Conservation (phyloP, 257 asterid species). For the Apocynum venetum region DNA sequence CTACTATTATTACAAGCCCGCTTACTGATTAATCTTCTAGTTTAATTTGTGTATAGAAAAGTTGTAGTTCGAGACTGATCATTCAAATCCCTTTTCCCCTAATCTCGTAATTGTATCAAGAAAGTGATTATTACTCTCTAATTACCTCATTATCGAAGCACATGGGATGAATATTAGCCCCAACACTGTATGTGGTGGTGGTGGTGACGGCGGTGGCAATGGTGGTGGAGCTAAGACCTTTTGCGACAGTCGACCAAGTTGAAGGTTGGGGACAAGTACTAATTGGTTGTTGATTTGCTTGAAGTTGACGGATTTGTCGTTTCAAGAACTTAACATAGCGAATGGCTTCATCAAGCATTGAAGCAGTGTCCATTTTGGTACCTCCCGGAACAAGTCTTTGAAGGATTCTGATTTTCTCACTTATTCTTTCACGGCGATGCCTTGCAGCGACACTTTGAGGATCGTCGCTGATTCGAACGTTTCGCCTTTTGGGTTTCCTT, state of each 20-base stretch:
- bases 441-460: constrained; percentile 94
- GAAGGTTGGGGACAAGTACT: constrained; percentile 9
- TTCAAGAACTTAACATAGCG: constrained; percentile 84
- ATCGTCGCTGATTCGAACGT: constrained; percentile 83
- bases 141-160: constrained; percentile 36
- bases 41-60: too few species aligned
- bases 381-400: constrained; percentile 92
- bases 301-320: constrained; percentile 64
- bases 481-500: constrained; percentile 58
- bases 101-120: too few species aligned
- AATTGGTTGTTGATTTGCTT: constrained; percentile 6
- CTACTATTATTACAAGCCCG: neutral
- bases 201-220: neutral
- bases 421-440: constrained; percentile 78
- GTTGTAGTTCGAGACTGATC: too few species aligned
- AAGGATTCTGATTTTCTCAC: constrained; percentile 69
- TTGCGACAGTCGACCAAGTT: constrained; percentile 28
- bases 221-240: constrained; percentile 7
- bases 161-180: constrained; percentile 27
- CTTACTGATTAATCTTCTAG: neutral
- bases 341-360: constrained; percentile 87
- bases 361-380: constrained; percentile 81
- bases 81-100: too few species aligned
- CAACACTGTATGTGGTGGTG: constrained; percentile 23
- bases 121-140: constrained; percentile 14